phyloP scores from a whole-genome alignment of 106 monocot genomes.

The Dendrobium chrysotoxum region DNA sequence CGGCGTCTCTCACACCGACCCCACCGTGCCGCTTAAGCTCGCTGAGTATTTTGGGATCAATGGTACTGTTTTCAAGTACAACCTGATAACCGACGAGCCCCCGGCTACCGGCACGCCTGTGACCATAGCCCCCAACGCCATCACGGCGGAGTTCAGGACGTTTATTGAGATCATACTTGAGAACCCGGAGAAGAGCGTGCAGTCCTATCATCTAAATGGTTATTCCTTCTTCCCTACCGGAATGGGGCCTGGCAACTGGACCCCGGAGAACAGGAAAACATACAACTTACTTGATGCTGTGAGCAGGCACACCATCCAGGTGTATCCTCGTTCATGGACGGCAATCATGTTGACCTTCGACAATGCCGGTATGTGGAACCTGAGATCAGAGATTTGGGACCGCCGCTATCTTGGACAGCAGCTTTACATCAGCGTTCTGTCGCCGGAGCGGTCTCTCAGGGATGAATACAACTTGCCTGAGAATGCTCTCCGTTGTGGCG shows the following conservation, averaged over 20 bases:
- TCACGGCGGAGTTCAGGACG: conserved; percentile 30
- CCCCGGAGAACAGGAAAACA: conserved; percentile 14
- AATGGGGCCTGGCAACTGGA: conserved; percentile 42
- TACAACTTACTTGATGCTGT: conserved; percentile 47
- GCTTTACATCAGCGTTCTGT: conserved; percentile 28
- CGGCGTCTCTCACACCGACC: conserved; percentile 26
- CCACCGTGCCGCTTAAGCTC: conserved; percentile 34
- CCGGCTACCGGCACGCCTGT: neutral
- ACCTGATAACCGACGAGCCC: conserved; percentile 22
- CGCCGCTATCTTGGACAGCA: conserved; percentile 26
- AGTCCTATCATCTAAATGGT: conserved; percentile 42
- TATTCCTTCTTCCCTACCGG: conserved; percentile 22
- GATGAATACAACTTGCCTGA: conserved; percentile 45
- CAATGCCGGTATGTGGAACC: conserved; percentile 57
- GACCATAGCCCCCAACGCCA: conserved; percentile 24
- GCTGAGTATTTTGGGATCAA: conserved; percentile 35
- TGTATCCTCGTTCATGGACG: conserved; percentile 44
- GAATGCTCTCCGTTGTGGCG: conserved; percentile 35
- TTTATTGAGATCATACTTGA: conserved; percentile 54
- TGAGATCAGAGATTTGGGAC: conserved; percentile 40
- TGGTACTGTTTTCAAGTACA: conserved; percentile 24
- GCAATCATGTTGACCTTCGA: conserved; percentile 56
- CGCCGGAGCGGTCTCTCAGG: conserved; percentile 37
- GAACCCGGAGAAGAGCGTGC: conserved; percentile 47
- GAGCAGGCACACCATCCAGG: conserved; percentile 40